Evolutionary conservation across 768 basidiomycete genomes (phyloP), one percentile per base, ranked within the genome.

Genomic region (Leucosporidium yakuticum): DNA sequence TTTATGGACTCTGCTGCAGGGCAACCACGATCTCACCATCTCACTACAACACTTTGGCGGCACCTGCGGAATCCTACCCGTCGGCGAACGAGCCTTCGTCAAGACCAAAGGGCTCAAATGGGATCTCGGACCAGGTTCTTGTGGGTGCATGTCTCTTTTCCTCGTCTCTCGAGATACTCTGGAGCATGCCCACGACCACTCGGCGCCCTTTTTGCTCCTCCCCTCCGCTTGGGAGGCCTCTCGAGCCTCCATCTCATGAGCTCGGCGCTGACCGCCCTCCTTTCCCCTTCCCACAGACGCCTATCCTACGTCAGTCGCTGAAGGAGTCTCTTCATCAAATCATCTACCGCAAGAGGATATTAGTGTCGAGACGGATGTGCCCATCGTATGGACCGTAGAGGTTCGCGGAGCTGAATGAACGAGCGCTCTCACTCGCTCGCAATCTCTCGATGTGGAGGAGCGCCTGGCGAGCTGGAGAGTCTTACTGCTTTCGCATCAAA

Each of bases 41-140:
- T 87, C 94, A 74, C 88, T 90, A 71, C 74, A 79, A 0, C 73
- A 86, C 14, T 80, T 96, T 50, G 95, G 94, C 0, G 85, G 85
- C 60, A 97, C 94, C 0, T 99, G 96, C 77, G 96, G 94, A 0
- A 83, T 98, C n/a, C 83, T 99, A 15, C 96, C 96, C 1, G 84
- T 98, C 4, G 96, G 94, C 0, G 80, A 87, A 34, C 83, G 82
- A 7, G 88, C 92, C 0, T 78, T 85, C 21, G 80, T 98, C n/a
- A 85, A 88, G 4, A 97, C 93, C 0, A 83, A 80, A 1, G 96
- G 96, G 0, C 81, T 97, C 44, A 82, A 85, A 73, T 99, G 96
- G 96, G 88, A 99, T 78, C 78, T 96, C 55, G 83, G 94, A 89
- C 74, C 70, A 85, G 64, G 27, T 14, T 65, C 44, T 14, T 60